Evolutionary conservation across 495 filamentous ascomycete species (phyloP).

Genomic region (Penicillium goetzii): DNA sequence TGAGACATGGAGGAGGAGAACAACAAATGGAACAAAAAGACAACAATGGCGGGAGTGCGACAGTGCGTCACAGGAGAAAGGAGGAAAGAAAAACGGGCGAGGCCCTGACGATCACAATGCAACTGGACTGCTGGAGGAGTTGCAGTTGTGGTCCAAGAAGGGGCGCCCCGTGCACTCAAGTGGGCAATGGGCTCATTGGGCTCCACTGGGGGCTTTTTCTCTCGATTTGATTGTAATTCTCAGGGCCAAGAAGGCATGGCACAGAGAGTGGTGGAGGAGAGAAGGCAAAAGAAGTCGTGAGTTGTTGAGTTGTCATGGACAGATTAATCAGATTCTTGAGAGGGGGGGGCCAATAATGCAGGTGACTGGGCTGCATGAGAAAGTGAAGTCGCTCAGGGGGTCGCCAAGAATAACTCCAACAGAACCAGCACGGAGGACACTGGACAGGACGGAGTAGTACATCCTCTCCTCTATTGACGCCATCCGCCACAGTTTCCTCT

Average conservation of each 20-base stretch:
- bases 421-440: too few species aligned
- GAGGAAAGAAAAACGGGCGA: constrained; percentile 28
- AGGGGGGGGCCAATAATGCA: not conserved
- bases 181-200: not conserved
- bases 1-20: constrained; percentile 1
- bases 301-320: not conserved
- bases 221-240: not conserved
- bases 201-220: constrained; percentile 9
- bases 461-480: constrained; percentile 5
- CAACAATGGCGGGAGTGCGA: not conserved
- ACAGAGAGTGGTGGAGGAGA: not conserved
- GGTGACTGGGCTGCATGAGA: not conserved
- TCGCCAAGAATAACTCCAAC: constrained; percentile 20
- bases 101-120: constrained; percentile 40
- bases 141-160: constrained; percentile 9
- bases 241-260: not conserved
- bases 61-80: constrained; percentile 24
- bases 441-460: not conserved
- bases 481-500: constrained; percentile 3
- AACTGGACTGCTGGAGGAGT: constrained; percentile 8
- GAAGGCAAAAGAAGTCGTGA: not conserved
- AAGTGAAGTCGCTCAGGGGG: constrained; percentile 14
- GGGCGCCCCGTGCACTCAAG: constrained; percentile 29
- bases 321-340: too few species aligned
- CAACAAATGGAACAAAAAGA: constrained; percentile 11